phyloP scores from a whole-genome alignment of 139 green algal species.

The Zygnema cylindricum region DNA sequence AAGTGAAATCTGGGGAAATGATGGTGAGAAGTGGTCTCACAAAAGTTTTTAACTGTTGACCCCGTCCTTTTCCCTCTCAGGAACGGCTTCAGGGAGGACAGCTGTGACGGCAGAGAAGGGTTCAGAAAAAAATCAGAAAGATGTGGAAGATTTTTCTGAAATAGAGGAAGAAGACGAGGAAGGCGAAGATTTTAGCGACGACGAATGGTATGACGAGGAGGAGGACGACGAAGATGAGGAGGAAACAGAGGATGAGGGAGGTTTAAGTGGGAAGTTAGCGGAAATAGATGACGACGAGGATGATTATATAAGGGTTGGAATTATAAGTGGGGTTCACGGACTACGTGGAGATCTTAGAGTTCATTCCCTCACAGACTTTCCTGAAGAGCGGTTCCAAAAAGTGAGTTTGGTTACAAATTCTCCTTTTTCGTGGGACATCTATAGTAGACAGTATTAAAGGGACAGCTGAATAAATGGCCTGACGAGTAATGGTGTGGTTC shows the following conservation, averaged over 20 bases:
- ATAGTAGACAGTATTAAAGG: not conserved
- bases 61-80: too few species aligned
- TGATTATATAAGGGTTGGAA: constrained; percentile 47
- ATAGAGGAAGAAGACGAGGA: constrained; percentile 34
- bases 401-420: not conserved
- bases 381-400: constrained; percentile 46
- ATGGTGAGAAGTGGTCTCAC: too few species aligned
- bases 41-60: too few species aligned
- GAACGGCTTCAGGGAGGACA: not conserved
- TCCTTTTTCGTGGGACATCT: not conserved
- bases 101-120: not conserved
- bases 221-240: constrained; percentile 39
- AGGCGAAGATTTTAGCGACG: constrained; percentile 22
- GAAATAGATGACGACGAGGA: constrained; percentile 7
- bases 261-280: not conserved
- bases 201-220: constrained; percentile 39
- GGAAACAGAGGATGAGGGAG: constrained; percentile 22
- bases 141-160: constrained; percentile 19
- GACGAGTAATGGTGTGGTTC: not conserved
- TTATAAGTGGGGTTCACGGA: constrained; percentile 48
- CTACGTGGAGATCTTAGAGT: constrained; percentile 41
- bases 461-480: not conserved
- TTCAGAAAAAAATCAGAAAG: too few species aligned
- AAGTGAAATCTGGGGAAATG: too few species aligned
- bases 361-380: constrained; percentile 51